Base-by-base conservation (phyloP, 345 rosid species). In the Acer saccharum region DNA sequence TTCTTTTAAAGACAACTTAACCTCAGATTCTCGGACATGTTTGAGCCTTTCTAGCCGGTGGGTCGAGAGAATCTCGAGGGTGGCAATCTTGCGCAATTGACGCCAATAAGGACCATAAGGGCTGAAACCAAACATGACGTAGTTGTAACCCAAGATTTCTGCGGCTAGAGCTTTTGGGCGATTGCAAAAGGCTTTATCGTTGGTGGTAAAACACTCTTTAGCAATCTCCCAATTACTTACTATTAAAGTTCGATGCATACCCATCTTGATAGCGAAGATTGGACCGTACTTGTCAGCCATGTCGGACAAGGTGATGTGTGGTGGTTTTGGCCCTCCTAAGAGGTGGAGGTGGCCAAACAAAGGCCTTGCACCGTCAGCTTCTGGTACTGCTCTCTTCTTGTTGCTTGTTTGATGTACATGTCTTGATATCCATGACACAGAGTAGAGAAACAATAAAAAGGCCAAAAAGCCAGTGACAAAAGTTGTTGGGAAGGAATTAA, bases 91-190 rank as follows among this genome's bases (percentile, higher is more conserved):
- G 10, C 86, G 84, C 29, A 77, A 18, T 0, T 81, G 78, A 8
- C 85, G 84, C 86, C 89, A 87, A 44, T 76, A 83, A 4, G 86
- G 68, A 25, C 85, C 79, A 23, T 81, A 84, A 1, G 85, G 80
- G 17, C 75, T 25, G 3, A 80, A 77, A 1, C 82, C 90, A 3
- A 87, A 8, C 77, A 83, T 73, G 39, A 80, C 79, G 8, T 68
- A 44, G 11, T 85, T 50, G 60, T 85, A 87, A 46, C 66, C 55
- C 77, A 85, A 23, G 48, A 62, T 43, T 32, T 85, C 76, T 0
- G 72, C 16, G 62, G 78, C 79, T 7, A 79, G 39, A 10, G 84
- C 71, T 39, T 63, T 75, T 18, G 87, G 86, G 2, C 88, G 87
- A 23, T 54, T 67, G 7, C 78, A 57, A n/a, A 86, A 62, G 35